phyloP scores from a whole-genome alignment of 208 protist species.

The Acanthamoeba healyi region DNA sequence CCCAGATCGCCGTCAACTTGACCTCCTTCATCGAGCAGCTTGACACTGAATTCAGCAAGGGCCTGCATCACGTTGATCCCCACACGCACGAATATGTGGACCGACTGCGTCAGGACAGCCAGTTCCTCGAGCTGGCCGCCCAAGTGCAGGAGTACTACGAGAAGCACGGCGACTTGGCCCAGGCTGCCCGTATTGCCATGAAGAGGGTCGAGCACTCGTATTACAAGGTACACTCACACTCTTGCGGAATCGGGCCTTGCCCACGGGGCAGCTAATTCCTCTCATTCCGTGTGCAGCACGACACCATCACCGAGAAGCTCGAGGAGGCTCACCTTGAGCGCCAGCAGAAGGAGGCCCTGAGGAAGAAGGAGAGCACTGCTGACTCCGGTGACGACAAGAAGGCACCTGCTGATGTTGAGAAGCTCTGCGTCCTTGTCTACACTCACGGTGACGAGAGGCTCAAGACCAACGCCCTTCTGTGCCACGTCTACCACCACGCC shows the following conservation, averaged over 20 bases:
- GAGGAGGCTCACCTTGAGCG: slow-evolving; percentile 60
- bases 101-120: slow-evolving; percentile 88
- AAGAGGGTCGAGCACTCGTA: slow-evolving; percentile 91
- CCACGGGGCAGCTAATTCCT: too few species aligned
- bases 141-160: slow-evolving; percentile 84
- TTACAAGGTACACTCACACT: slow-evolving; percentile 79
- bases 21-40: slow-evolving; percentile 88
- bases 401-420: slow-evolving; percentile 23
- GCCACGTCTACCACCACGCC: slow-evolving; percentile 92
- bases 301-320: slow-evolving; percentile 53
- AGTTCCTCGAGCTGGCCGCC: slow-evolving; percentile 80
- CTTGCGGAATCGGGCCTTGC: too few species aligned
- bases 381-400: slow-evolving; percentile 22
- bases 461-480: slow-evolving; percentile 90
- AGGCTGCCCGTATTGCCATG: slow-evolving; percentile 82
- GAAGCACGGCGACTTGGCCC: background rate
- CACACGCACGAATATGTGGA: slow-evolving; percentile 90
- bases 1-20: slow-evolving; percentile 83
- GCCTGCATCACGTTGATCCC: slow-evolving; percentile 89
- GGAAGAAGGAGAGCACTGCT: background rate
- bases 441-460: slow-evolving; percentile 86
- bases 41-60: slow-evolving; percentile 90
- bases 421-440: slow-evolving; percentile 88
- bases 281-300: background rate
- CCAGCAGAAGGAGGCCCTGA: slow-evolving; percentile 20